These are phyloP conservation scores for Saksenaea vasiformis DNA, from an alignment of 371 early-diverging fungal genomes.

Conservation along the genomic window DNA sequence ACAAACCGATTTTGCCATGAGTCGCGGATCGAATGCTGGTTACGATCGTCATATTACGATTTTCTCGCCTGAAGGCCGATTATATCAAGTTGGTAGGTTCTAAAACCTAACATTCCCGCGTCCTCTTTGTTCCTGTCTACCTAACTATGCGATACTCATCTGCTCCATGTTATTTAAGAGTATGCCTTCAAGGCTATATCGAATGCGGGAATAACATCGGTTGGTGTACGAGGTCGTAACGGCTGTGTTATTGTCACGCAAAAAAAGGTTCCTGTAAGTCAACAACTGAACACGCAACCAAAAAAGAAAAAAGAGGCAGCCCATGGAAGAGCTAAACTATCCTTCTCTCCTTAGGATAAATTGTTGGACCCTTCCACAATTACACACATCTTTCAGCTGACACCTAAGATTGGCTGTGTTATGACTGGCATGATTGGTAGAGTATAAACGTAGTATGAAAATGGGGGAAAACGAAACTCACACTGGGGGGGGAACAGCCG, in stretches of 20 bases:
- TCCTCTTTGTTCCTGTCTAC: neutral
- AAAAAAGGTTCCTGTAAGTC: conserved; percentile 93
- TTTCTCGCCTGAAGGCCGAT: conserved; percentile 98
- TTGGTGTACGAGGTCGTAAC: conserved; percentile 95
- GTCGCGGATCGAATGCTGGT: conserved; percentile 79
- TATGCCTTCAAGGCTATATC: conserved; percentile 99
- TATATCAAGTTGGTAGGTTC: conserved; percentile 96
- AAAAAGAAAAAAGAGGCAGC: too few species aligned
- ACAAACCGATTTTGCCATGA: conserved; percentile 44
- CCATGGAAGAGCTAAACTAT: too few species aligned
- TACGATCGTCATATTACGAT: conserved; percentile 99
- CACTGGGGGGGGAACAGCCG: conserved; percentile 58
- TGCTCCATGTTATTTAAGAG: conserved; percentile 59
- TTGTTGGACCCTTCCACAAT: conserved; percentile 93
- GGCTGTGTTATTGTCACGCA: conserved; percentile 93
- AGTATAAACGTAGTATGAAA: conserved; percentile 4
- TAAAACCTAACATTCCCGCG: neutral
- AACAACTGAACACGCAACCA: neutral
- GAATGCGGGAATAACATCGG: conserved; percentile 91
- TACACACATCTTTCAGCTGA: conserved; percentile 90
- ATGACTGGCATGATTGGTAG: conserved; percentile 94
- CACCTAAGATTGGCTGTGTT: conserved; percentile 96
- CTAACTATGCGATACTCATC: neutral
- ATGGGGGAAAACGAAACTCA: too few species aligned
- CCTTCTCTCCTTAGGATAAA: too few species aligned